Conservation (phyloP, 345 rosid genomes). For the Kernera saxatilis region DNA sequence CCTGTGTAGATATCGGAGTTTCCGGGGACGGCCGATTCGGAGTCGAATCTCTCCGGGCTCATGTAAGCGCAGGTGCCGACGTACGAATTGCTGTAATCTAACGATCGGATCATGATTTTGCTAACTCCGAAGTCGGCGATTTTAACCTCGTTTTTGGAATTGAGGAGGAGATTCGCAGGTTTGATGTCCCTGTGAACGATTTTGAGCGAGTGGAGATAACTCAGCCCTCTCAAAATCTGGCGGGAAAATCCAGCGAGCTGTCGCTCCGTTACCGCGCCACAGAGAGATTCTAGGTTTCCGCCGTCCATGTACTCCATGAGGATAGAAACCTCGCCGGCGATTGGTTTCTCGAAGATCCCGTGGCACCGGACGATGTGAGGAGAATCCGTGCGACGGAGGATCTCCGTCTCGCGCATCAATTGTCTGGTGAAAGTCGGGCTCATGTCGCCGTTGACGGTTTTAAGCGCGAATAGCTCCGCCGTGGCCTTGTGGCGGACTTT, state of each 20-base stretch:
- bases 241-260: constrained; percentile 43
- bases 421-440: constrained; percentile 50
- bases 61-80: constrained; percentile 86
- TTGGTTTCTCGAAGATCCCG: constrained; percentile 44
- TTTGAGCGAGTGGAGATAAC: constrained; percentile 52
- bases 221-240: constrained; percentile 55
- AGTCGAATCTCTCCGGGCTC: constrained; percentile 81
- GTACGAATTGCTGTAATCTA: constrained; percentile 66
- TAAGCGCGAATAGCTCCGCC: constrained; percentile 53
- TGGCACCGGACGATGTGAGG: constrained; percentile 52
- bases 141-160: constrained; percentile 49
- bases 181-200: constrained; percentile 78
- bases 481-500: constrained; percentile 51
- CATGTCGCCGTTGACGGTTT: constrained; percentile 45
- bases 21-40: constrained; percentile 43
- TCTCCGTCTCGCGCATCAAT: constrained; percentile 53
- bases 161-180: constrained; percentile 64
- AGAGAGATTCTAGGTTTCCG: constrained; percentile 50
- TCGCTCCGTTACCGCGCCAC: constrained; percentile 46
- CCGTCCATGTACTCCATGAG: constrained; percentile 72
- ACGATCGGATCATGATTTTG: constrained; percentile 52
- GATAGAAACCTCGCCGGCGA: constrained; percentile 47
- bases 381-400: constrained; percentile 66
- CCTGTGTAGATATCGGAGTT: constrained; percentile 62
- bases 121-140: constrained; percentile 81